Conservation (phyloP, 331 rosid genomes). For the Rhamnella rubrinervis region DNA sequence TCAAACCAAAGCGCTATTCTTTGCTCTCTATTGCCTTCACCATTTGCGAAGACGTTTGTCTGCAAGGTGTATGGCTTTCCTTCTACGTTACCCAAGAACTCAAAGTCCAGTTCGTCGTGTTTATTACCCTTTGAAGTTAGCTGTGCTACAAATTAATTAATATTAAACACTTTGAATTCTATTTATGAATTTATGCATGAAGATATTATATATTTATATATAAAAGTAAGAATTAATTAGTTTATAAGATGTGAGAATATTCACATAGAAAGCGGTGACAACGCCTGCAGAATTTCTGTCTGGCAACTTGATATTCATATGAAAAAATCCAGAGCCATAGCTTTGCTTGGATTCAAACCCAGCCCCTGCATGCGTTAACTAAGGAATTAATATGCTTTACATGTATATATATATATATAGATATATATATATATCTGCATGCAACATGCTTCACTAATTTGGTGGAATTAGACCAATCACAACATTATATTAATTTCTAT, state of each 20-base stretch:
- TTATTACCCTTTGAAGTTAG: constrained; percentile 26
- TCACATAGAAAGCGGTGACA: constrained; percentile 66
- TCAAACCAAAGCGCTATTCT: constrained; percentile 57
- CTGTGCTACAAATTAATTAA: constrained; percentile 16
- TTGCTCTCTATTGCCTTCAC: constrained; percentile 50
- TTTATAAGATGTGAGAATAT: not conserved
- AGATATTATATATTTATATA: not conserved
- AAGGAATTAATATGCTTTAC: too few species aligned
- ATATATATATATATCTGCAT: too few species aligned
- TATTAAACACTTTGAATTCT: too few species aligned
- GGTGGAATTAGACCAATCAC: too few species aligned
- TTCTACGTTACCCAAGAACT: constrained; percentile 56
- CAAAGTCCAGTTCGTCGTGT: constrained; percentile 64
- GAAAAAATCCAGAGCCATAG: constrained; percentile 59
- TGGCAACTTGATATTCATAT: constrained; percentile 56
- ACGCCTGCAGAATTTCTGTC: constrained; percentile 54
- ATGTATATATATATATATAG: too few species aligned
- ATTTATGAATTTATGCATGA: too few species aligned
- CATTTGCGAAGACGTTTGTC: constrained; percentile 53
- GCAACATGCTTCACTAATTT: too few species aligned
- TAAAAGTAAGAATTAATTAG: not conserved
- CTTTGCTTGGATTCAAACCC: constrained; percentile 58
- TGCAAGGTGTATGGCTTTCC: constrained; percentile 47
- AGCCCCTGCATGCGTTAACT: constrained; percentile 36
- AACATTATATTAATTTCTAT: too few species aligned